Conservation (phyloP, 345 rosid species). For the Brassica carinata region DNA sequence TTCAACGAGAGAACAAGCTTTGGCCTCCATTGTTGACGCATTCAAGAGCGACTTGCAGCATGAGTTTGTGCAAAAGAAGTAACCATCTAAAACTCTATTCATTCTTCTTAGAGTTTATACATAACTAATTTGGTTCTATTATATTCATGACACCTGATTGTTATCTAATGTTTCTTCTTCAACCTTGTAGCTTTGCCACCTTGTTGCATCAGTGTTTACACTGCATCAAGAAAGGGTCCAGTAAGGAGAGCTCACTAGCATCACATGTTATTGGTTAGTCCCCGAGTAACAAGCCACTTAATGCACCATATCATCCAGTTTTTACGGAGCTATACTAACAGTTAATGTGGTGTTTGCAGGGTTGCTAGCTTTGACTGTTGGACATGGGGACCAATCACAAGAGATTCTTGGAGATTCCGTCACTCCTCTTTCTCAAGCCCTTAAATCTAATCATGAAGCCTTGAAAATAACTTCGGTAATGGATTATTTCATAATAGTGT, state of each 20-base stretch:
- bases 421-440: constrained; percentile 63
- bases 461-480: constrained; percentile 58
- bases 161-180: constrained; percentile 13
- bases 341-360: constrained; percentile 48
- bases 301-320: neutral
- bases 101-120: neutral
- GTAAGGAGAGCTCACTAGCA: constrained; percentile 70
- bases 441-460: constrained; percentile 63
- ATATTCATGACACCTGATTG: constrained; percentile 6
- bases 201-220: constrained; percentile 70
- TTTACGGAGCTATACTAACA: neutral
- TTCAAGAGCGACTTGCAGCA: constrained; percentile 68
- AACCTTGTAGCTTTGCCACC: constrained; percentile 68
- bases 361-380: constrained; percentile 80
- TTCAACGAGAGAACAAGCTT: constrained; percentile 80
- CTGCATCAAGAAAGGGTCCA: constrained; percentile 72
- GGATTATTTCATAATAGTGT: neutral
- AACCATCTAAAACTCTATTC: constrained; percentile 20
- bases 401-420: constrained; percentile 70
- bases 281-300: neutral
- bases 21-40: constrained; percentile 65
- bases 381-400: constrained; percentile 59
- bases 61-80: constrained; percentile 81
- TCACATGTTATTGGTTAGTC: constrained; percentile 59
- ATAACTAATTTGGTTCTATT: neutral